Evolutionary conservation across 73 alveolate species (phyloP).

Genomic region (Stentor coeruleus): DNA sequence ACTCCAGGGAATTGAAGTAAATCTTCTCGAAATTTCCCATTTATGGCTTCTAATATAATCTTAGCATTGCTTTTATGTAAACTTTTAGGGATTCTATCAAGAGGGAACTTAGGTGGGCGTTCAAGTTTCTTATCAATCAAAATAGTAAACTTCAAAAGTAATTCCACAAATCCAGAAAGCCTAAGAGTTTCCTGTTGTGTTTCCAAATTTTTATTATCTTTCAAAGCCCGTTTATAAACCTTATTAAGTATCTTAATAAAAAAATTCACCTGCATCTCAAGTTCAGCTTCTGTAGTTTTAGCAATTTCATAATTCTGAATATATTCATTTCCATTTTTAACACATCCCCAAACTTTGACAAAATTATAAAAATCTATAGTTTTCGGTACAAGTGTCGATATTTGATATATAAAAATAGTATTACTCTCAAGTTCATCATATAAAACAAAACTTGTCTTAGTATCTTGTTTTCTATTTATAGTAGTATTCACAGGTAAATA

Average conservation of each 20-base stretch:
- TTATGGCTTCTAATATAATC: neutral
- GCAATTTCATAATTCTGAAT: slow-evolving; percentile 1
- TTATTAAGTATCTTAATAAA: neutral
- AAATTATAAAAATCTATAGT: neutral
- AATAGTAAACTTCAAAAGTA: neutral
- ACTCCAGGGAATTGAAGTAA: neutral
- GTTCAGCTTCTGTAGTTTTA: slow-evolving; percentile 18
- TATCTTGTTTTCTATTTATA: neutral
- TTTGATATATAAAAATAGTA: slow-evolving; percentile 4
- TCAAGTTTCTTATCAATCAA: neutral
- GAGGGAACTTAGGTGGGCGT: slow-evolving; percentile 14
- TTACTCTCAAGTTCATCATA: neutral
- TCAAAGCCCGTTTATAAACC: neutral
- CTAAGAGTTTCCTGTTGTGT: slow-evolving; percentile 7
- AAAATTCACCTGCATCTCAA: neutral
- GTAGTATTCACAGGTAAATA: neutral
- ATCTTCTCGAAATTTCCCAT: neutral
- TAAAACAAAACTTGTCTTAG: neutral
- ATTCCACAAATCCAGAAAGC: neutral
- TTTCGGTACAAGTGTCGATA: neutral
- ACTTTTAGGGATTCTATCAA: neutral
- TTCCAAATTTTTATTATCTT: neutral
- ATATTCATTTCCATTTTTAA: neutral
- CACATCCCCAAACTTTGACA: slow-evolving; percentile 1
- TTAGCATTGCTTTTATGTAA: neutral